These are phyloP conservation scores for Jackrogersella multiformis DNA, from an alignment of 495 filamentous ascomycete genomes.

Conservation along the genomic window DNA sequence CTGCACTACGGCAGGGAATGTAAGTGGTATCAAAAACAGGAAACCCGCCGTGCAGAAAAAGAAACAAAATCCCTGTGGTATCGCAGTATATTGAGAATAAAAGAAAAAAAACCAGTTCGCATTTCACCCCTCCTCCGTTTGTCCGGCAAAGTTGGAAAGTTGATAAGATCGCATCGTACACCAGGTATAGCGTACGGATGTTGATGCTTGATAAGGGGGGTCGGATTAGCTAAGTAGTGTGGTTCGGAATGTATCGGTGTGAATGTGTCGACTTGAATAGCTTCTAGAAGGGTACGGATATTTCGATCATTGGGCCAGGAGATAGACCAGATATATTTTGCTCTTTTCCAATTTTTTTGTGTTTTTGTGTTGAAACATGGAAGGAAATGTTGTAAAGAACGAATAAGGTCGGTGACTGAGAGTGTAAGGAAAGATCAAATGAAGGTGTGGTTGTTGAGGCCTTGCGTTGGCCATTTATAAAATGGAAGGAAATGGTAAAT, in stretches of 20 bases:
- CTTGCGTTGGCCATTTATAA: constrained; percentile 1
- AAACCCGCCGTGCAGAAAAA: constrained; percentile 32
- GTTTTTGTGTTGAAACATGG: constrained; percentile 9
- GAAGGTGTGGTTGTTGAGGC: constrained; percentile 27
- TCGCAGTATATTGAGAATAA: constrained; percentile 42
- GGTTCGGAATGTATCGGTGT: not conserved
- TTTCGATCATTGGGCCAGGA: constrained; percentile 25
- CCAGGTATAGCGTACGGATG: not conserved
- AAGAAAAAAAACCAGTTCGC: constrained; percentile 21
- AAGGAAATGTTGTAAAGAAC: constrained; percentile 47
- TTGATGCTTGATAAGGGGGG: constrained; percentile 1
- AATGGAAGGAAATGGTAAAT: constrained; percentile 27
- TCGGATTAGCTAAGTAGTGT: not conserved
- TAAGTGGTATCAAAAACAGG: constrained; percentile 43
- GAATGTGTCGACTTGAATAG: constrained; percentile 19
- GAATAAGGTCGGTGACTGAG: constrained; percentile 46
- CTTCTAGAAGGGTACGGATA: not conserved
- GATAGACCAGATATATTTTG: constrained; percentile 20
- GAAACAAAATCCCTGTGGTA: constrained; percentile 39
- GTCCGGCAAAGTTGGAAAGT: constrained; percentile 8
- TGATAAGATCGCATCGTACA: not conserved
- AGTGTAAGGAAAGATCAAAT: constrained; percentile 42
- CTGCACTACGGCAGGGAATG: constrained; percentile 28
- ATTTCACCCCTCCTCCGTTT: constrained; percentile 24
- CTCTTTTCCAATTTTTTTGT: constrained; percentile 35